These are phyloP conservation scores for Suillus plorans DNA, from an alignment of 768 basidiomycete genomes.

Conservation along the genomic window DNA sequence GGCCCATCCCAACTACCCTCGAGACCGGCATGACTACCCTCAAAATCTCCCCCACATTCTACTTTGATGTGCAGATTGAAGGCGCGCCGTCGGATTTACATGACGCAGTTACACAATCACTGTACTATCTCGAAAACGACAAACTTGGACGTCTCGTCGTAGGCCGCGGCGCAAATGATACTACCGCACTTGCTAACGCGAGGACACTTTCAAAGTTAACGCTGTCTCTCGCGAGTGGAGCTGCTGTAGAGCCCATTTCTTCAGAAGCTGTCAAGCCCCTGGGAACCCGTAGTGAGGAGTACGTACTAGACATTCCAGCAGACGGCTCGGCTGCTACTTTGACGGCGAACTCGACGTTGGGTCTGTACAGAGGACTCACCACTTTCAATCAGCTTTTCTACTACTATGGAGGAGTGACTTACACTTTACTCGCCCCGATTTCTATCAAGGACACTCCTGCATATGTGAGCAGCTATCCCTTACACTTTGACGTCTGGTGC, in stretches of 20 bases:
- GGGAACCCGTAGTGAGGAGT: conserved; percentile 43
- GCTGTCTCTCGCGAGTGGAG: conserved; percentile 23
- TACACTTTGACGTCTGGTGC: conserved; percentile 21
- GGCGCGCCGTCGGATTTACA: conserved; percentile 33
- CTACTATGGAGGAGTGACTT: conserved; percentile 29
- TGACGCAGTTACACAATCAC: conserved; percentile 32
- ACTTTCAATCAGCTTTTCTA: conserved; percentile 62
- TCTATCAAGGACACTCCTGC: conserved; percentile 46
- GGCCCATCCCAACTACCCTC: conserved; percentile 33
- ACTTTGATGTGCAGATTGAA: conserved; percentile 23
- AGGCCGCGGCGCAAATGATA: conserved; percentile 36
- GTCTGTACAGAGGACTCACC: conserved; percentile 52
- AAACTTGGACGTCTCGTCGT: conserved; percentile 40
- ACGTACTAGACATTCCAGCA: conserved; percentile 38
- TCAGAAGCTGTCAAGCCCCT: conserved; percentile 35
- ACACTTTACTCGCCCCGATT: conserved; percentile 40
- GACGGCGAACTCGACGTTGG: conserved; percentile 45
- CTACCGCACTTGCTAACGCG: conserved; percentile 25
- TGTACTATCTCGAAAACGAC: conserved; percentile 35
- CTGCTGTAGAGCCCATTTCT: conserved; percentile 28
- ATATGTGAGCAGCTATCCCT: conserved; percentile 37
- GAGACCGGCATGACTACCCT: conserved; percentile 28
- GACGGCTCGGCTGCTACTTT: conserved; percentile 38
- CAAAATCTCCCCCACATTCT: conserved; percentile 24
- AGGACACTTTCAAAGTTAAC: conserved; percentile 24